phyloP scores from a whole-genome alignment of 345 rosid genomes.

The Boechera stricta region DNA sequence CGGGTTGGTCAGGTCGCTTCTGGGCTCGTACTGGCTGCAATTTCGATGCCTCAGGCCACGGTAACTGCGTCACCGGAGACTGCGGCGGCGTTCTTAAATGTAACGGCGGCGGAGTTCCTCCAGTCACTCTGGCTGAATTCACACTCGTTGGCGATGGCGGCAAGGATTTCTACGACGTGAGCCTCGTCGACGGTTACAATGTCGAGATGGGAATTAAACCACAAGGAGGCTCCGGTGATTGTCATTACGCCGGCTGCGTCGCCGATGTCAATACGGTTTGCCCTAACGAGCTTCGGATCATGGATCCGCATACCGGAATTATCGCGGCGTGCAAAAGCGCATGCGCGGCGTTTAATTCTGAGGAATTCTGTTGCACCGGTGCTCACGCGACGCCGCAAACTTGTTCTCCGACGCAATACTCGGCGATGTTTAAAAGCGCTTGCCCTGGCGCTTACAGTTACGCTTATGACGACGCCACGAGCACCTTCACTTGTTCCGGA shows the following conservation, averaged over 20 bases:
- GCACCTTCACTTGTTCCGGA: conserved; percentile 82
- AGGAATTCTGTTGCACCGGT: conserved; percentile 85
- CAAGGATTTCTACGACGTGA: conserved; percentile 91
- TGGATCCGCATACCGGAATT: conserved; percentile 51
- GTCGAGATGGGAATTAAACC: conserved; percentile 75
- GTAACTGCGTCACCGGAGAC: conserved; percentile 80
- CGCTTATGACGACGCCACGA: conserved; percentile 87
- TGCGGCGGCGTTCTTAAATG: conserved; percentile 76
- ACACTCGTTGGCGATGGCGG: conserved; percentile 54
- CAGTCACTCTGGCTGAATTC: conserved; percentile 72
- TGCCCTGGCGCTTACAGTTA: conserved; percentile 93
- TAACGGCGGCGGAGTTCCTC: conserved; percentile 77
- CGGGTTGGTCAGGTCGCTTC: conserved; percentile 86
- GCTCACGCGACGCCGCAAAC: conserved; percentile 74
- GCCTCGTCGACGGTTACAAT: conserved; percentile 93
- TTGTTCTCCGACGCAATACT: conserved; percentile 77
- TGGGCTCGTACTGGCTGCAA: conserved; percentile 90
- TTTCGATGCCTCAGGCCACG: conserved; percentile 69
- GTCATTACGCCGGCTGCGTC: conserved; percentile 79
- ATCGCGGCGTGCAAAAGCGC: conserved; percentile 89
- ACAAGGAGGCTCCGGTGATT: conserved; percentile 67
- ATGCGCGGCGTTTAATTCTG: conserved; percentile 71
- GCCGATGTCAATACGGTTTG: conserved; percentile 71
- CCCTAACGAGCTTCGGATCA: conserved; percentile 64
- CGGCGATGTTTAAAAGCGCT: conserved; percentile 78